phyloP scores from a whole-genome alignment of 106 monocot genomes.

The Dendrobium nobile region DNA sequence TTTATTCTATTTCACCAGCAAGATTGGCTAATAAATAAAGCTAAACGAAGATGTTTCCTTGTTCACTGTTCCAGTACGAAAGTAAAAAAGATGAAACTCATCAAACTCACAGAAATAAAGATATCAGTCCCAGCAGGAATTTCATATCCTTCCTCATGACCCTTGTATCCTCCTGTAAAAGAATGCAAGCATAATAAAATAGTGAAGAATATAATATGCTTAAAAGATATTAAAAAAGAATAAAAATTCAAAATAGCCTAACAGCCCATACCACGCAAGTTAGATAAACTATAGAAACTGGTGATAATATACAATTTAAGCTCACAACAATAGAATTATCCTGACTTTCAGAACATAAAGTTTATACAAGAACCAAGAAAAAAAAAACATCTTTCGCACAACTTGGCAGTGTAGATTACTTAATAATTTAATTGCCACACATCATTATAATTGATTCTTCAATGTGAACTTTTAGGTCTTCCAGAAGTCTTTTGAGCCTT shows the following conservation, averaged over 20 bases:
- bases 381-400: too few relatives aligned
- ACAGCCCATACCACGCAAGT: neutral
- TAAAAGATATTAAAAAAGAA: neutral
- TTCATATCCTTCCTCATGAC: constrained; percentile 68
- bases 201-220: neutral
- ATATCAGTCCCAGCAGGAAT: constrained; percentile 88
- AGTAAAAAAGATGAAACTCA: neutral
- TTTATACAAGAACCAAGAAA: too few relatives aligned
- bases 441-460: too few relatives aligned
- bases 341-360: too few relatives aligned
- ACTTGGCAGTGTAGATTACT: too few relatives aligned
- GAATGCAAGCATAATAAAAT: neutral
- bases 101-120: constrained; percentile 78
- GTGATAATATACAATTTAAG: neutral
- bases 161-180: constrained; percentile 74
- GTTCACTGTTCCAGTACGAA: neutral
- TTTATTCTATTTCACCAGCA: neutral
- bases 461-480: too few relatives aligned
- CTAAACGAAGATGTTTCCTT: neutral
- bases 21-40: neutral
- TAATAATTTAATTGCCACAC: too few relatives aligned
- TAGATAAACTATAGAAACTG: neutral
- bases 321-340: too few relatives aligned
- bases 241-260: neutral
- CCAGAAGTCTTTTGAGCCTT: too few relatives aligned